These are phyloP conservation scores for Buddleja alternifolia DNA, from an alignment of 257 asterid genomes.

Conservation along the genomic window DNA sequence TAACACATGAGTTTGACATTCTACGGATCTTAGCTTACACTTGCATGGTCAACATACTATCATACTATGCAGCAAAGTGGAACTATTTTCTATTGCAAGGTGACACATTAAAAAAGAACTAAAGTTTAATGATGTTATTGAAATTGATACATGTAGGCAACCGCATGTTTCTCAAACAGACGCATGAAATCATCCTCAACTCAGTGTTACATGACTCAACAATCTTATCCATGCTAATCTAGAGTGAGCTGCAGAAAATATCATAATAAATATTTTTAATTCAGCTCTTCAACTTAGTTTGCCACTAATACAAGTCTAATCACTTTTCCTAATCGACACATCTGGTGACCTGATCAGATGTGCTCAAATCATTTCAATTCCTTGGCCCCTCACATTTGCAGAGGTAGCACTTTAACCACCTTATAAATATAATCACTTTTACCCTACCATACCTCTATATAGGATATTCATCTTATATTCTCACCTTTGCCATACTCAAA, in stretches of 20 bases:
- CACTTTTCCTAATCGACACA: neutral
- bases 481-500: slow-evolving; percentile 10
- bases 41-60: slow-evolving; percentile 12
- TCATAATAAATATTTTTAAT: slow-evolving; percentile 10
- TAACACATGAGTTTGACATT: slow-evolving; percentile 27
- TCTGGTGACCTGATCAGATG: neutral
- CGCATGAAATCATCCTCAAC: slow-evolving; percentile 18
- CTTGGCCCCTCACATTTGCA: neutral
- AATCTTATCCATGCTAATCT: slow-evolving; percentile 25
- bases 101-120: slow-evolving; percentile 16
- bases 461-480: slow-evolving; percentile 17
- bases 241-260: slow-evolving; percentile 16
- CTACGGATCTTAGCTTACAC: slow-evolving; percentile 9
- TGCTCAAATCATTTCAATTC: neutral
- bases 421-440: too few species aligned
- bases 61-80: slow-evolving; percentile 11
- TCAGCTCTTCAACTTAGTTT: slow-evolving; percentile 22
- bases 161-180: slow-evolving; percentile 27
- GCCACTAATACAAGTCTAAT: neutral
- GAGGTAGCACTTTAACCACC: neutral
- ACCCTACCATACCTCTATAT: neutral
- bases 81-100: slow-evolving; percentile 19
- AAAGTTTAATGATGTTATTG: slow-evolving; percentile 8
- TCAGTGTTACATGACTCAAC: slow-evolving; percentile 22
- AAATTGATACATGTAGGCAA: neutral